Conservation (phyloP, 78 protist species). For the Goniomonas avonlea region DNA sequence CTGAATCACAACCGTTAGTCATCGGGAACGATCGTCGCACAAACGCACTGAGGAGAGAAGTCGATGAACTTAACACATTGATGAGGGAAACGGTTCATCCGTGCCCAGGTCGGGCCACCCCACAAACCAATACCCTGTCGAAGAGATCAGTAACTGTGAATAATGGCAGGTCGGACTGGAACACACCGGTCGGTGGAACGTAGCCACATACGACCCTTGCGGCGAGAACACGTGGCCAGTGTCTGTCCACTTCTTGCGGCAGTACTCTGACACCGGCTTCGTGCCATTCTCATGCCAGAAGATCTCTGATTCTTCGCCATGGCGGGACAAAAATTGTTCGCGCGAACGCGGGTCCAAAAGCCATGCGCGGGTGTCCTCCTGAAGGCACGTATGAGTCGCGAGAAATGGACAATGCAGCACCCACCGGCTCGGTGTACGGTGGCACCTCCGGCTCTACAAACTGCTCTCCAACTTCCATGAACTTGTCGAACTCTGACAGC, state of each 20-base stretch:
- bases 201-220: slow-evolving; percentile 76
- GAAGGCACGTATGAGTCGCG: too few relatives aligned
- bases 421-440: too few relatives aligned
- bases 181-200: slow-evolving; percentile 80
- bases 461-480: background rate
- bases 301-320: slow-evolving; percentile 55
- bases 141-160: too few relatives aligned
- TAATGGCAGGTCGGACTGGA: too few relatives aligned
- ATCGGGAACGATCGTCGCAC: background rate
- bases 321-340: slow-evolving; percentile 52
- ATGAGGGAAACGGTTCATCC: slow-evolving; percentile 67
- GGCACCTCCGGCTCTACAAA: too few relatives aligned
- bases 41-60: background rate
- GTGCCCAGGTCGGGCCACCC: slow-evolving; percentile 6
- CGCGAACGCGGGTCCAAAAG: slow-evolving; percentile 27
- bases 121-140: background rate
- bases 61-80: slow-evolving; percentile 45
- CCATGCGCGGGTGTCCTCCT: slow-evolving; percentile 31
- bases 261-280: background rate
- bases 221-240: slow-evolving; percentile 74
- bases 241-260: slow-evolving; percentile 56
- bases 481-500: background rate
- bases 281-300: slow-evolving; percentile 61
- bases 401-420: too few relatives aligned
- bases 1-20: too few relatives aligned